Evolutionary conservation across 2,329 filamentous ascomycete species (phyloP), one percentile per base, ranked within the genome.

Genomic region (Trichoderma afroharzianum): DNA sequence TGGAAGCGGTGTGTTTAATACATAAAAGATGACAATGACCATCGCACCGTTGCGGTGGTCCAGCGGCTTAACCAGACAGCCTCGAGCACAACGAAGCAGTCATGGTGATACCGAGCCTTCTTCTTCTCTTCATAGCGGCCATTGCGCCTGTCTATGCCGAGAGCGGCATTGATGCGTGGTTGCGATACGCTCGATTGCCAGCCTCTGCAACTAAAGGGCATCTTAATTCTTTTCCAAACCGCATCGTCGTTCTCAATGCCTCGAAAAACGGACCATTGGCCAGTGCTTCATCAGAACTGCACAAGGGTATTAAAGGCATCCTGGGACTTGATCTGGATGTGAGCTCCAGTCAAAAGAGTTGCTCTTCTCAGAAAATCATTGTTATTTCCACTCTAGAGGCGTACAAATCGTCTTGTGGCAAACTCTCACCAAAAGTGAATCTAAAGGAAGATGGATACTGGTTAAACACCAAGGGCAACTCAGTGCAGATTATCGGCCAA

Each of bases 391-490:
- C 77, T 15, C 55, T 77, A 21, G 72, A 73, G 2, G 74, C 74
- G 9, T 75, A 74, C 59, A 57, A 26, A 81, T 83, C 62, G 86
- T 85, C 75, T 74, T 76, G 11, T 76, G 79, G 12, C 75, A 77
- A 6, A 58, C 79, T 15, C 71, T 76, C 8, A 77, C 80, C 26
- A 70, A 78, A 21, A 79, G 82, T 1, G 77, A 24, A 84, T 6
- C 82, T 90, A 15, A 80, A 83, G 36, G 82, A 85, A 14, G 89
- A 91, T 75, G 90, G 90, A 3, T 93, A 88, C 79, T 90, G 85
- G 82, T 83, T 93, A 33, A 85, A 80, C 74, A 86, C 82, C 6
- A 81, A 73, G 6, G 82, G 81, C 9, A 75, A 80, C 1, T 80
- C 79, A 0, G 85, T 91, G 26, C 81, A 71, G 24, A 71, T 71